These are phyloP conservation scores for Camelina neglecta DNA, from an alignment of 345 rosid genomes.

Conservation along the genomic window DNA sequence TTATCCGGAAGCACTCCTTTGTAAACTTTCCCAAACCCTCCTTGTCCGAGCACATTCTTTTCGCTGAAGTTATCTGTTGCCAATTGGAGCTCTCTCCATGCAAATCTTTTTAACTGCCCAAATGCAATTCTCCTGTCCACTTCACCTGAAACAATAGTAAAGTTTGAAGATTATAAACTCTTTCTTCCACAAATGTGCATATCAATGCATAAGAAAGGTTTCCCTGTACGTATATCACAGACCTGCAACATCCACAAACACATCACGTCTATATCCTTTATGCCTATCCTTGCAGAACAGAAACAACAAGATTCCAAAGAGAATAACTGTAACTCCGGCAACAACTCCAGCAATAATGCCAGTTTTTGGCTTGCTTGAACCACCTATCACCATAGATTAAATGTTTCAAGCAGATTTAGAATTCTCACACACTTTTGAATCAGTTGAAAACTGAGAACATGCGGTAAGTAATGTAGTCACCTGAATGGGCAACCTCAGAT, in stretches of 20 bases:
- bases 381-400: constrained; percentile 46
- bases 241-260: constrained; percentile 96
- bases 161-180: constrained; percentile 14
- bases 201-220: not conserved
- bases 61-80: constrained; percentile 90
- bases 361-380: constrained; percentile 65
- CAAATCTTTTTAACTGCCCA: constrained; percentile 89
- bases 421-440: not conserved
- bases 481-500: constrained; percentile 58
- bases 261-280: constrained; percentile 73
- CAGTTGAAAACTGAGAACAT: not conserved
- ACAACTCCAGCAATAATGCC: constrained; percentile 74
- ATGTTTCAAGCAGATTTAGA: constrained; percentile 14
- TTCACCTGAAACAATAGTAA: constrained; percentile 63
- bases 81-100: constrained; percentile 91
- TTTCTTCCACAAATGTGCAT: constrained; percentile 10
- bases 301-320: constrained; percentile 60
- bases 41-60: constrained; percentile 90
- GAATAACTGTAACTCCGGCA: constrained; percentile 59
- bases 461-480: constrained; percentile 45
- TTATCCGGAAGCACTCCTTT: constrained; percentile 82
- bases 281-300: constrained; percentile 63
- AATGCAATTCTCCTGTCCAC: constrained; percentile 93
- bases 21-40: constrained; percentile 96
- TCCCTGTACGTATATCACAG: not conserved